Conservation (phyloP, 306 rosid species). For the Glycine tomentella region DNA sequence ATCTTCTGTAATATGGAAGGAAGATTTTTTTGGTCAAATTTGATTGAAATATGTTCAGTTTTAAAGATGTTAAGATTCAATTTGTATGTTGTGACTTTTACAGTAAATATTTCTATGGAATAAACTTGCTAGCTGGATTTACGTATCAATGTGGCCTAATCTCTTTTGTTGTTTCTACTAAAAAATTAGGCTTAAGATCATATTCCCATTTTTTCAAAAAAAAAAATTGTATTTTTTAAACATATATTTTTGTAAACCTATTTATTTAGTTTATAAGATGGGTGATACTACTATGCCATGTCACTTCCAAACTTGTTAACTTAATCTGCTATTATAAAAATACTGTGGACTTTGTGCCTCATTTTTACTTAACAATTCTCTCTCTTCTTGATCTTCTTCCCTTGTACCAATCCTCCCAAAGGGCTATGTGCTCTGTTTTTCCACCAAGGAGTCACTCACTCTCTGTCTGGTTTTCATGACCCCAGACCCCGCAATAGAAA, state of each 20-base stretch:
- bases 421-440: too few relatives aligned
- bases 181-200: not conserved
- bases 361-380: too few relatives aligned
- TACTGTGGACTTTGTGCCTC: not conserved
- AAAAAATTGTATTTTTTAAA: too few relatives aligned
- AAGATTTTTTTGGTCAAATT: slow-evolving; percentile 37
- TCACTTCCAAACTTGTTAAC: not conserved
- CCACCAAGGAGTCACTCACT: too few relatives aligned
- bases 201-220: not conserved
- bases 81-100: slow-evolving; percentile 14
- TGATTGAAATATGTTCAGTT: slow-evolving; percentile 36
- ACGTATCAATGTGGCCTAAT: not conserved
- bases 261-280: not conserved
- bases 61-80: slow-evolving; percentile 27
- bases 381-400: too few relatives aligned
- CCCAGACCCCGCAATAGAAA: too few relatives aligned
- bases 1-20: slow-evolving; percentile 41
- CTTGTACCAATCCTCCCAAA: too few relatives aligned
- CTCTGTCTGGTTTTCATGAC: too few relatives aligned
- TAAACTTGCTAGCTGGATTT: slow-evolving; percentile 20
- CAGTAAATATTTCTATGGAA: slow-evolving; percentile 31
- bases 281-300: not conserved
- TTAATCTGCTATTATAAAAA: not conserved
- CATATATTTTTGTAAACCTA: not conserved
- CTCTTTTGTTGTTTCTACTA: not conserved